Evolutionary conservation across 441 rosid species (phyloP).

Genomic region (Adansonia gregorii): DNA sequence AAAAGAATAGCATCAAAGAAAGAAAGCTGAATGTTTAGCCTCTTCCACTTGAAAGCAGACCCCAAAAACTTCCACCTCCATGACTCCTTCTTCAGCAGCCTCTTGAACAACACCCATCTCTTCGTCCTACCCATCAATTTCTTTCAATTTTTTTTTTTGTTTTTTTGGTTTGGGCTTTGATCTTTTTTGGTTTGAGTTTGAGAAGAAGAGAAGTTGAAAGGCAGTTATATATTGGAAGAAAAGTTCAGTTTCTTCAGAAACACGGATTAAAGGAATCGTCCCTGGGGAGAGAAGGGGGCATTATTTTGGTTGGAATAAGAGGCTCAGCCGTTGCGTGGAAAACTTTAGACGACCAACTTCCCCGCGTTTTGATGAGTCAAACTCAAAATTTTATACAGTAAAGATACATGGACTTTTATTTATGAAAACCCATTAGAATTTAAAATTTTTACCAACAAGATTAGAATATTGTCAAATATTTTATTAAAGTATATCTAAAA

Average conservation of each 20-base stretch:
- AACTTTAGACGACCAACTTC: conserved; percentile 24
- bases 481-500: too few relatives aligned
- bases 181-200: neutral
- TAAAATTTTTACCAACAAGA: too few relatives aligned
- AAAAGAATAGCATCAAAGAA: conserved; percentile 55
- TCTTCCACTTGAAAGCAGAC: conserved; percentile 58
- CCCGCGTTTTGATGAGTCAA: conserved; percentile 39
- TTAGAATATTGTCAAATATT: too few relatives aligned
- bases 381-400: neutral
- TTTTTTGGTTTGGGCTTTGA: neutral
- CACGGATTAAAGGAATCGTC: conserved; percentile 18
- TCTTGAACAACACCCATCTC: conserved; percentile 43
- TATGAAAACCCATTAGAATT: too few relatives aligned
- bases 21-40: conserved; percentile 45
- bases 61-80: conserved; percentile 50
- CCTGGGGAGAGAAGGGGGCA: neutral
- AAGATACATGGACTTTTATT: too few relatives aligned
- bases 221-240: neutral
- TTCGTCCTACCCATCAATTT: conserved; percentile 25
- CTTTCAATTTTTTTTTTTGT: conserved; percentile 17
- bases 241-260: neutral
- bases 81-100: conserved; percentile 40
- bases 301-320: neutral
- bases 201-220: neutral
- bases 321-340: conserved; percentile 20